Evolutionary conservation across 108 stramenopile genomes (phyloP), one percentile per base, ranked within the genome.

Genomic region (Nitzschia sp.): DNA sequence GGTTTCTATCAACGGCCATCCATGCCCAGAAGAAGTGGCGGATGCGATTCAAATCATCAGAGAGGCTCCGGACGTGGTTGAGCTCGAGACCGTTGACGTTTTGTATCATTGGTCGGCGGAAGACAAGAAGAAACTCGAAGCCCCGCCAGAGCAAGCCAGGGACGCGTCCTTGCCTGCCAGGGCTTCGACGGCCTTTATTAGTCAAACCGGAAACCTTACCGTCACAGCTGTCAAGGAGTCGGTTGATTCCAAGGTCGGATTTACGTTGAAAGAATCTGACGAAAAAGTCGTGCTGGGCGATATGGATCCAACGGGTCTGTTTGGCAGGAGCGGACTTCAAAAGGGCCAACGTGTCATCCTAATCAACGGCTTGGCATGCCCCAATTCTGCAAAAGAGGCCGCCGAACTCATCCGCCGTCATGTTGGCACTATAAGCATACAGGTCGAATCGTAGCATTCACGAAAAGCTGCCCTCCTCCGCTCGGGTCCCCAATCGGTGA

Each of bases 1-100:
- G 31, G 26, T 65, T 3, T 29, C 58, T 18, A 66, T 74, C 46
- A 74, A 74, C 46, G 64, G 64, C 0, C 21, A 30, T 15, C 15
- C n/a, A 15, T 67, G 65, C 27, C 54, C 66, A 27, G 21, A 29
- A 21, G 46, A 36, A 33, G 45, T 46, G 28, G 55, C 30, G 42
- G 64, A 28, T 51, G 49, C 49, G 4, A 51, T 51, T 23, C 8
- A 4, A 23, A 9, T 51, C 21, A 19, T 51, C 49, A 8, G 21
- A 21, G 49, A 51, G 21, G 49, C 49, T 5, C 11, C 13, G n/a
- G 17, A 51, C 4, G 11, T n/a, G 4, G 49, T 51, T 8, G 49
- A 51, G 21, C 4, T 51, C 5, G 49, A 51, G 21, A 19, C 49
- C 4, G 49, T 51, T 23, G 49, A 51, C n/a, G 49, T 51, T 51